Conservation (phyloP, 2,329 filamentous ascomycete genomes). For the Fusarium sp. region DNA sequence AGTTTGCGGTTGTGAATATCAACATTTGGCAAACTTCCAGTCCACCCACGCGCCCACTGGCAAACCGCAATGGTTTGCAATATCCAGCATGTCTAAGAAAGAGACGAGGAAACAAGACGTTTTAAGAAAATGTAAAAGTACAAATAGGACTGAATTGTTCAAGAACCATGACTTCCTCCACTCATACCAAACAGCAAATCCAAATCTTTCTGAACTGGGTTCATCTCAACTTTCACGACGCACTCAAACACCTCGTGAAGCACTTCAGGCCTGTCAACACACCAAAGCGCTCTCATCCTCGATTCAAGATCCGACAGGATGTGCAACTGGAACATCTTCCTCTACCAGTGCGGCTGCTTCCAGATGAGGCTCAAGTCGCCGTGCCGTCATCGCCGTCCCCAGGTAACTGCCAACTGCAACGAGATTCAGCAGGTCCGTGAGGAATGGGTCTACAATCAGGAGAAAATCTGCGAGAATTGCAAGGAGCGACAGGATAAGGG, state of each 20-base stretch:
- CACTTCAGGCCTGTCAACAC: not conserved
- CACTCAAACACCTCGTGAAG: not conserved
- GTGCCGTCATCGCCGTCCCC: conserved; percentile 28
- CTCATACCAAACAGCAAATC: not conserved
- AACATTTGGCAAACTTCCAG: conserved; percentile 9
- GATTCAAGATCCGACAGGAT: conserved; percentile 1
- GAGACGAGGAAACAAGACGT: not conserved
- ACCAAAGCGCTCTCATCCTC: not conserved
- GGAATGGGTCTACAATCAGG: conserved; percentile 32
- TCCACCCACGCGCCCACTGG: not conserved
- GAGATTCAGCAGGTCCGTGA: conserved; percentile 30
- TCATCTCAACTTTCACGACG: not conserved
- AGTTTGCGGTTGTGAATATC: not conserved
- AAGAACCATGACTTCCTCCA: not conserved
- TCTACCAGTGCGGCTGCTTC: conserved; percentile 32
- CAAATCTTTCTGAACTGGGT: not conserved
- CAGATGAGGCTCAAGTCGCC: conserved; percentile 20
- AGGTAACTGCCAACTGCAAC: conserved; percentile 23
- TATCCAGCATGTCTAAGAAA: not conserved
- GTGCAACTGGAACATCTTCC: conserved; percentile 38
- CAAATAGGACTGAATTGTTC: not conserved
- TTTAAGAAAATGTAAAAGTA: not conserved
- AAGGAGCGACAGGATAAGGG: not conserved
- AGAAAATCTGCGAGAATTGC: conserved; percentile 15
- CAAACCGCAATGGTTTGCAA: conserved; percentile 10